Evolutionary conservation across 148 eudicot species (phyloP).

Genomic region (Fagopyrum homotropicum): DNA sequence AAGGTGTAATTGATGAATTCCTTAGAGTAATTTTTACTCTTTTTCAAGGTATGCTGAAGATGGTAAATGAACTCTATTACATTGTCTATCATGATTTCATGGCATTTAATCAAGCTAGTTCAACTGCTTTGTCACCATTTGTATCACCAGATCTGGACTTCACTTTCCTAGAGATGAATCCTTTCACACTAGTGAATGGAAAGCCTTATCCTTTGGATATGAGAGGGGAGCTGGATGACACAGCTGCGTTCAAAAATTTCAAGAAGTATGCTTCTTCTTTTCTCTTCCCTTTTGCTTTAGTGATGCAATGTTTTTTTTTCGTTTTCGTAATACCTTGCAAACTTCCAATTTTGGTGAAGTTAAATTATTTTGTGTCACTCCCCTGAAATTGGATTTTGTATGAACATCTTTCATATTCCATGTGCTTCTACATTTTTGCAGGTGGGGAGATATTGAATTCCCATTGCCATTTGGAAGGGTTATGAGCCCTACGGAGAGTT

Average conservation of each 20-base stretch:
- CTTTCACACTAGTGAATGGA: conserved; percentile 85
- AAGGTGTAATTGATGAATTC: conserved; percentile 75
- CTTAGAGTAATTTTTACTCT: conserved; percentile 53
- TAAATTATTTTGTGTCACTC: not conserved
- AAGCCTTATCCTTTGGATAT: conserved; percentile 98
- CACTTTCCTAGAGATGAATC: conserved; percentile 97
- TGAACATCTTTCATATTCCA: not conserved
- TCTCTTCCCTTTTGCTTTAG: not conserved
- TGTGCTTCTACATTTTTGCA: conserved; percentile 15
- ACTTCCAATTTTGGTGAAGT: not conserved
- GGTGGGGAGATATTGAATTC: conserved; percentile 84
- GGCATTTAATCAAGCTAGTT: not conserved
- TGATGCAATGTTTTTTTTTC: not conserved
- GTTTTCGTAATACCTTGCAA: not conserved
- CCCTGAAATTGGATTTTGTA: not conserved
- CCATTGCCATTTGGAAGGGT: conserved; percentile 99
- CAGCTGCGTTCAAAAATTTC: conserved; percentile 69
- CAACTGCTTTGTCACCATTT: not conserved
- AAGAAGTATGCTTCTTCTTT: conserved; percentile 28
- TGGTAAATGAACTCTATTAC: conserved; percentile 3
- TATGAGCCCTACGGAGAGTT: conserved; percentile 90
- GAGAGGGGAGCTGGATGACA: conserved; percentile 99
- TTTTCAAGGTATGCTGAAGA: conserved; percentile 55
- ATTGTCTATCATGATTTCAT: not conserved
- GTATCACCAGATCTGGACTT: conserved; percentile 67